These are phyloP conservation scores for Tolypocladium amazonense DNA, from an alignment of 2,329 filamentous ascomycete species.

Conservation along the genomic window DNA sequence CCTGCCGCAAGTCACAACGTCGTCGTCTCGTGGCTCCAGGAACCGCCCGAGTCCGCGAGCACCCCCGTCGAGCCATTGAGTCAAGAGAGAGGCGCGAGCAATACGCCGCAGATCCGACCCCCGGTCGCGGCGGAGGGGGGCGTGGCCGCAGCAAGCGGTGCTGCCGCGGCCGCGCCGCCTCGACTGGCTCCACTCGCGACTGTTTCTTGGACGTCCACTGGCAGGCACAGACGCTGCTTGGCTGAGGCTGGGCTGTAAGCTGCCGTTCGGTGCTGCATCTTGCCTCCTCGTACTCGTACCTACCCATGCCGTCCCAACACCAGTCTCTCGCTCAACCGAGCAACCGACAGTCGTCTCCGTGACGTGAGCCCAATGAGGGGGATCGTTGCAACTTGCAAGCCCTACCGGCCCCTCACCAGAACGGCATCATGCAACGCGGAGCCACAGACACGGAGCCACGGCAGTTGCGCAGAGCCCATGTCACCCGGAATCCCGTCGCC, in stretches of 20 bases:
- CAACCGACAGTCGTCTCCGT: neutral
- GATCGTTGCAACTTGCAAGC: neutral
- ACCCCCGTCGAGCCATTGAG: neutral
- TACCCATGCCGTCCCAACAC: neutral
- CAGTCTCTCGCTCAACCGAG: neutral
- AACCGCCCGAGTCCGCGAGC: neutral
- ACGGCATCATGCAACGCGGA: neutral
- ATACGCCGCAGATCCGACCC: neutral
- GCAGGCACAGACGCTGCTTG: neutral
- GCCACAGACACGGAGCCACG: neutral
- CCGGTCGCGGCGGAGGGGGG: constrained; percentile 1
- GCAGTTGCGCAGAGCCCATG: neutral
- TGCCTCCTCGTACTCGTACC: neutral
- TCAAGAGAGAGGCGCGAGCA: neutral
- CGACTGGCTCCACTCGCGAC: neutral
- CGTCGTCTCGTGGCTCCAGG: neutral
- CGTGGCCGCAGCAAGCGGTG: constrained; percentile 12
- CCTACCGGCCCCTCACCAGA: neutral
- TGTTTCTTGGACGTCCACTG: neutral
- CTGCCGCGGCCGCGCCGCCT: constrained; percentile 8
- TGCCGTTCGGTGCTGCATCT: neutral
- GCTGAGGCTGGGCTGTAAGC: neutral
- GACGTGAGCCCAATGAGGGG: neutral
- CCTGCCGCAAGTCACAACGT: neutral
- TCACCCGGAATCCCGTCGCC: neutral